Conservation (phyloP, 1,284 basidiomycete species). For the Leccinum cinnamomeum region DNA sequence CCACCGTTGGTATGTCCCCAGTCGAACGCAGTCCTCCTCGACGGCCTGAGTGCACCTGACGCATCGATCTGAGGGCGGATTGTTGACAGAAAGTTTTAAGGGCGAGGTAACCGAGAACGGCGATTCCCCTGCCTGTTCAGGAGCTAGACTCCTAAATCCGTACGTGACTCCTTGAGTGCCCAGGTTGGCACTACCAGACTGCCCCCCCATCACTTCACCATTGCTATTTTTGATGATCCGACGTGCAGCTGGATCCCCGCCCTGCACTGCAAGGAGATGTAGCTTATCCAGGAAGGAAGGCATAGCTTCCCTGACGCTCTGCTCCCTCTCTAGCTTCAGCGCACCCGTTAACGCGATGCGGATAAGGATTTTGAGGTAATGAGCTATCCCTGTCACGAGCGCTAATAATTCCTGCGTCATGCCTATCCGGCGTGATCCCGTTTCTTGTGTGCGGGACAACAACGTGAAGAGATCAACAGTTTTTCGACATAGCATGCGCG, state of each 20-base stretch:
- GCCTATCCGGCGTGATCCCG: constrained; percentile 84
- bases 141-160: constrained; percentile 86
- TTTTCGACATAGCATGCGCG: constrained; percentile 97
- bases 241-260: constrained; percentile 76
- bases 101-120: constrained; percentile 57
- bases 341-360: constrained; percentile 96
- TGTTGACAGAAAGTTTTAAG: constrained; percentile 53
- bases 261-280: constrained; percentile 87
- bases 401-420: constrained; percentile 98
- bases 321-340: constrained; percentile 92
- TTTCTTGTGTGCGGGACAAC: constrained; percentile 94
- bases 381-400: constrained; percentile 97
- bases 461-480: constrained; percentile 98
- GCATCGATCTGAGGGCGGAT: constrained; percentile 87
- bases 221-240: constrained; percentile 67
- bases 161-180: constrained; percentile 83
- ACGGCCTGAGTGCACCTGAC: constrained; percentile 87
- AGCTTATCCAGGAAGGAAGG: constrained; percentile 89
- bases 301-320: constrained; percentile 81
- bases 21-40: constrained; percentile 94
- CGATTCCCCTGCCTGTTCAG: constrained; percentile 85
- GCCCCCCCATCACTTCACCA: constrained; percentile 55
- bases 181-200: constrained; percentile 49
- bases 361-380: constrained; percentile 99
- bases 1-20: constrained; percentile 95